Conservation (phyloP, 2,329 filamentous ascomycete species). For the Pseudogymnoascus sp. region DNA sequence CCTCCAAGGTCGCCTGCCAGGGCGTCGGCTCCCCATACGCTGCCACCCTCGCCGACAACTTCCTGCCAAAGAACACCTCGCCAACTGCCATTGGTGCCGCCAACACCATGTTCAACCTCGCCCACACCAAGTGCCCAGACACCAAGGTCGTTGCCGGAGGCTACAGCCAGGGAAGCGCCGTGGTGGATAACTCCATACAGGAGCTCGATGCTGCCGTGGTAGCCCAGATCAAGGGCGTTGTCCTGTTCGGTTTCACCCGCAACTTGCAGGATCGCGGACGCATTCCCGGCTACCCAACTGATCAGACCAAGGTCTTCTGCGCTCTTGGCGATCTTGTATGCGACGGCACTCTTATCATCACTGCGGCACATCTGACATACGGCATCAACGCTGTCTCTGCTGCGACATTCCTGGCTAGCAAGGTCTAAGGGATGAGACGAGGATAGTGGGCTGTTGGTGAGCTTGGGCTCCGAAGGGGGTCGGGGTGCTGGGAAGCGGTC, state of each 20-base stretch:
- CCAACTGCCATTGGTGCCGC: conserved; percentile 12
- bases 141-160: conserved; percentile 34
- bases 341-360: conserved; percentile 33
- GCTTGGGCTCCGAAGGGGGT: neutral
- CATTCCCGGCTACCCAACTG: conserved; percentile 27
- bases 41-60: conserved; percentile 15
- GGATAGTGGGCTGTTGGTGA: neutral
- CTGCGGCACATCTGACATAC: conserved; percentile 35
- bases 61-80: conserved; percentile 14
- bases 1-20: conserved; percentile 21
- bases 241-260: conserved; percentile 37
- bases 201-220: conserved; percentile 23
- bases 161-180: conserved; percentile 37
- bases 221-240: conserved; percentile 31
- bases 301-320: conserved; percentile 37
- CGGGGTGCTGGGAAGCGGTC: neutral
- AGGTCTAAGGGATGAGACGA: neutral
- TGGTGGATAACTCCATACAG: conserved; percentile 34
- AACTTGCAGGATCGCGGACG: conserved; percentile 27
- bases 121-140: conserved; percentile 29
- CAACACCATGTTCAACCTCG: conserved; percentile 26
- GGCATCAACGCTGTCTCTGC: conserved; percentile 29
- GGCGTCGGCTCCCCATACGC: conserved; percentile 11
- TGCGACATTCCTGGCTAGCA: conserved; percentile 28
- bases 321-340: conserved; percentile 44